These are phyloP conservation scores for Zasmidium cellare DNA, from an alignment of 2,329 filamentous ascomycete species.

Conservation along the genomic window DNA sequence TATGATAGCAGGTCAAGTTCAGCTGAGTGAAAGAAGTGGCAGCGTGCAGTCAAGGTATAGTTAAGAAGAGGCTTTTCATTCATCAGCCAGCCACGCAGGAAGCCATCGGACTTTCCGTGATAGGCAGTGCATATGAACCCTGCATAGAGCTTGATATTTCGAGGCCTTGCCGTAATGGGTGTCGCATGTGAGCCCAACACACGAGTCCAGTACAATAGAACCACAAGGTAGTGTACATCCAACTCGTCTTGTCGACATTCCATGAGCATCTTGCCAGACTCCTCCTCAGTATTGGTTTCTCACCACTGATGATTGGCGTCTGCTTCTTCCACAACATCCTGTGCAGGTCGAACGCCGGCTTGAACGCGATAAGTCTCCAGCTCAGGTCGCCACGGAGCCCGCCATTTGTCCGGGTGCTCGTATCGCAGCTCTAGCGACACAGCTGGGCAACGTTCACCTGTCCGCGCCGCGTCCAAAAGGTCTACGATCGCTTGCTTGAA, in stretches of 20 bases:
- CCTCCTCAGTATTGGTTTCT: background rate
- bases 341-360: background rate
- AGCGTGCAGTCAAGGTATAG: background rate
- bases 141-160: too few species aligned
- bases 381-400: slow-evolving; percentile 4
- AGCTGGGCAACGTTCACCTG: background rate
- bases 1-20: background rate
- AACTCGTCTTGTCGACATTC: background rate
- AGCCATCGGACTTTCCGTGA: background rate
- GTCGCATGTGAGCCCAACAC: too few species aligned
- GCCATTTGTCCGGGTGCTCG: slow-evolving; percentile 13
- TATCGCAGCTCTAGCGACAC: slow-evolving; percentile 15
- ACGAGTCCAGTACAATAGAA: too few species aligned
- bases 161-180: too few species aligned
- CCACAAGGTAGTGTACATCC: too few species aligned
- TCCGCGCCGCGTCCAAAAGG: slow-evolving; percentile 10
- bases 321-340: background rate
- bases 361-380: background rate
- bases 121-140: too few species aligned
- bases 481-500: slow-evolving; percentile 13
- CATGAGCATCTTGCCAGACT: background rate
- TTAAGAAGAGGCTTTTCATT: background rate
- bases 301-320: background rate
- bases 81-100: background rate
- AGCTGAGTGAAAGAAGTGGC: background rate